Evolutionary conservation across 1,284 basidiomycete genomes (phyloP).

Genomic region (Trichosporon sp.): DNA sequence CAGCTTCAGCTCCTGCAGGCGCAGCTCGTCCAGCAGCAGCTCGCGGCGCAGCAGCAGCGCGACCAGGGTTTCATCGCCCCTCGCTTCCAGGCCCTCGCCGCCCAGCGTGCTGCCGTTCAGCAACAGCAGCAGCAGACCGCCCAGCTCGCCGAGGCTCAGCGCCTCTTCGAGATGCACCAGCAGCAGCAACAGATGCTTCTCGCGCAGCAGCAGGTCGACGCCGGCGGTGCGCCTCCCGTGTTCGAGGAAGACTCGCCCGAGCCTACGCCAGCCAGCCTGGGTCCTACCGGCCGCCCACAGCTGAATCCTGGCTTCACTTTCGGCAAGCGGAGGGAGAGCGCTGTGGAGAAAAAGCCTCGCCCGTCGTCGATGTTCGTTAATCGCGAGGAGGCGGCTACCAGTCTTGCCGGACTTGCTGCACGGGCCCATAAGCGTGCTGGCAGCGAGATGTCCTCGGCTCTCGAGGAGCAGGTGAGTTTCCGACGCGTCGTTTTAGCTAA

Average conservation of each 20-base stretch:
- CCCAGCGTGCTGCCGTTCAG: conserved; percentile 60
- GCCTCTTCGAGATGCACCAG: conserved; percentile 47
- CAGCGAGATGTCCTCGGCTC: conserved; percentile 67
- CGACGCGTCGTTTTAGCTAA: conserved; percentile 21
- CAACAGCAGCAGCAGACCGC: conserved; percentile 61
- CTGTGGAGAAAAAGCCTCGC: conserved; percentile 26
- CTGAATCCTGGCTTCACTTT: conserved; percentile 87
- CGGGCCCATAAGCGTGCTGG: conserved; percentile 60
- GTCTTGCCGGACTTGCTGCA: conserved; percentile 54
- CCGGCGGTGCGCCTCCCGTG: conserved; percentile 45
- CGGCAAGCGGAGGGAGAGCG: conserved; percentile 60
- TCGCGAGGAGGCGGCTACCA: conserved; percentile 48
- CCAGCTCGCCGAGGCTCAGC: conserved; percentile 49
- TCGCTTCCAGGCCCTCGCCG: conserved; percentile 79
- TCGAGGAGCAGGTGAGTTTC: conserved; percentile 78
- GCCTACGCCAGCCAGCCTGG: conserved; percentile 54
- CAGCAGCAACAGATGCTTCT: conserved; percentile 41
- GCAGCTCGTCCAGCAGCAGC: conserved; percentile 46
- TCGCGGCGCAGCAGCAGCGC: conserved; percentile 39
- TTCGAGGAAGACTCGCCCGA: conserved; percentile 54
- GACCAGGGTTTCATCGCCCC: conserved; percentile 70
- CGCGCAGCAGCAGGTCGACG: conserved; percentile 37
- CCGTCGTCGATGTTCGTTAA: conserved; percentile 39
- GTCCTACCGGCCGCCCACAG: conserved; percentile 81
- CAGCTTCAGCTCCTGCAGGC: conserved; percentile 54